Percentiles rank a stretch among this genome's conserved stretches.
These are phyloP conservation scores for Hypoxylon sp. DNA, from an alignment of 2,329 filamentous ascomycete species.

Conservation along the genomic window DNA sequence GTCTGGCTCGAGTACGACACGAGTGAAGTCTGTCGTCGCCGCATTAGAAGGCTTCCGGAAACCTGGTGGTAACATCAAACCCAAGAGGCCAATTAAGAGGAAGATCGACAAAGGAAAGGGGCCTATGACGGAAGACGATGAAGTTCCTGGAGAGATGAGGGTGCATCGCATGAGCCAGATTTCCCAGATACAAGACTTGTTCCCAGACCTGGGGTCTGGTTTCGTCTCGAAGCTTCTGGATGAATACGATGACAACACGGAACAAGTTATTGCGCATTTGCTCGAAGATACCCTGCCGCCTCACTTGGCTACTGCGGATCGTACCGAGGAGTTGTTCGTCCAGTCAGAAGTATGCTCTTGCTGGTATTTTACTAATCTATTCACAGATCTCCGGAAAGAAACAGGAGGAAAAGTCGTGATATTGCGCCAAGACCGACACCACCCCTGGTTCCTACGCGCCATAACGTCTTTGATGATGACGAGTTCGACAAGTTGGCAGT, in stretches of 20 bases:
- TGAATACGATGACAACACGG: constrained; percentile 82
- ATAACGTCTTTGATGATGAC: constrained; percentile 85
- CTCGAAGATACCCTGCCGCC: constrained; percentile 82
- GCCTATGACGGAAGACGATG: constrained; percentile 56
- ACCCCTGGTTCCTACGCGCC: constrained; percentile 69
- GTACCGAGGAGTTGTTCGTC: constrained; percentile 73
- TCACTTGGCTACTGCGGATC: constrained; percentile 75
- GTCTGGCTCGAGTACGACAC: constrained; percentile 65
- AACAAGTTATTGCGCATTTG: constrained; percentile 85
- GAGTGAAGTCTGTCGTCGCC: constrained; percentile 72
- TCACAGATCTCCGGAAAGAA: constrained; percentile 50
- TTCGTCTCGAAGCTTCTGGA: constrained; percentile 86
- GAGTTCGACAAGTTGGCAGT: constrained; percentile 81
- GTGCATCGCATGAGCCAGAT: constrained; percentile 88
- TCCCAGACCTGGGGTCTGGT: constrained; percentile 86
- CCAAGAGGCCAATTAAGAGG: constrained; percentile 66
- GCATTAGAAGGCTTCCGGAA: constrained; percentile 74
- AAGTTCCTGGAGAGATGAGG: constrained; percentile 70
- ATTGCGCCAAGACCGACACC: constrained; percentile 74
- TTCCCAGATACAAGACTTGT: constrained; percentile 92
- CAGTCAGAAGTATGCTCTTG: not conserved
- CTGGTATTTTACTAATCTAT: constrained; percentile 21
- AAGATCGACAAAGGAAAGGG: constrained; percentile 78
- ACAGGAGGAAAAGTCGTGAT: constrained; percentile 56
- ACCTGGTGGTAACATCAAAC: constrained; percentile 65